Evolutionary conservation across 768 basidiomycete genomes (phyloP).

Genomic region (Roridomyces roridus): DNA sequence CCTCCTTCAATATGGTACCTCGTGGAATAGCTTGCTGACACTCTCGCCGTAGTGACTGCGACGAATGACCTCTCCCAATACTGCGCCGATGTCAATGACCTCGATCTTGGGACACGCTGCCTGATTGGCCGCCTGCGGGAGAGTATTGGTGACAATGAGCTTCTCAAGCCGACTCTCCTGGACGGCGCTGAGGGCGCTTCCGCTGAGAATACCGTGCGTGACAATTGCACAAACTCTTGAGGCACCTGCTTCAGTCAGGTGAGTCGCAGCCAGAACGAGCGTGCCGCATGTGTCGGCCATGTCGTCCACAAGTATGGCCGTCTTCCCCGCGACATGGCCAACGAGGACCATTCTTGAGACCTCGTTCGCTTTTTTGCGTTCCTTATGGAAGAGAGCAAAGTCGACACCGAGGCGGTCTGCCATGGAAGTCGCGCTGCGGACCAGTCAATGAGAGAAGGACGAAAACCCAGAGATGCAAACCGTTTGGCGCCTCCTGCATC

Average conservation of each 20-base stretch:
- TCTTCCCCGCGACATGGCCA: constrained; percentile 90
- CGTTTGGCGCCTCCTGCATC: constrained; percentile 99
- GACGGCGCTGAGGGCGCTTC: constrained; percentile 81
- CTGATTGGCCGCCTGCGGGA: constrained; percentile 86
- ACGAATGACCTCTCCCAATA: constrained; percentile 95
- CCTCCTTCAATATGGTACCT: constrained; percentile 73
- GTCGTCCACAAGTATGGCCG: constrained; percentile 96
- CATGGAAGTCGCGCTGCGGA: constrained; percentile 89
- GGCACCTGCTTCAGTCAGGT: constrained; percentile 90
- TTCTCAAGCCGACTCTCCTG: constrained; percentile 82
- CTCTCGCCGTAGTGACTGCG: constrained; percentile 98
- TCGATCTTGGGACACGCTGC: constrained; percentile 79
- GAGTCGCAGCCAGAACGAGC: constrained; percentile 87
- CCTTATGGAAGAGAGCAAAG: constrained; percentile 99
- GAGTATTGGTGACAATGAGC: constrained; percentile 97
- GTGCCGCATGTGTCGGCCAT: constrained; percentile 99
- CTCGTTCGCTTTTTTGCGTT: constrained; percentile 95
- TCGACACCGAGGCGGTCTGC: constrained; percentile 96
- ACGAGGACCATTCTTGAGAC: constrained; percentile 96
- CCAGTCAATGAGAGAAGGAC: constrained; percentile 13
- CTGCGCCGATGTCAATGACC: constrained; percentile 93
- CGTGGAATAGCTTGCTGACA: constrained; percentile 87
- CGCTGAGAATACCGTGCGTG: constrained; percentile 95
- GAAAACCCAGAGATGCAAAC: constrained; percentile 44
- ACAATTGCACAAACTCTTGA: constrained; percentile 88